Base-by-base conservation (phyloP, 306 rosid genomes). In the Quercus robur region DNA sequence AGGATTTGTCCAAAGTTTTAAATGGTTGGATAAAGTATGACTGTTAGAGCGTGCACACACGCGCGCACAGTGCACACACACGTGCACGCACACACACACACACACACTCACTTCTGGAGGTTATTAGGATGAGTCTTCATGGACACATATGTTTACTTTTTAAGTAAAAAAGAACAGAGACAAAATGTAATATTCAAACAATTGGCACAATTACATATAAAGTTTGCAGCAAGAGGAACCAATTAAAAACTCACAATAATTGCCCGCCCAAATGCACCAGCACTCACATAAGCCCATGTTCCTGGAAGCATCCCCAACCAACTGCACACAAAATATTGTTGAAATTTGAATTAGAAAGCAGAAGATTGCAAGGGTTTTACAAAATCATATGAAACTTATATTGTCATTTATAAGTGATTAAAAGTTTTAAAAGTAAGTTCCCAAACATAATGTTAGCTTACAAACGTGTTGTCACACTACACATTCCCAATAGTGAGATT, bases 221-320 rank as follows among this genome's bases (percentile, higher is more conserved):
- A 14, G 6, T 20, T 19, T 38, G 28, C 59, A 13, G 54, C n/a
- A 69, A 18, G 11, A 58, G 41, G 51, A 73, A 64, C 38, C 21
- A 77, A 62, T 30, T 70, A 77, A 38, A 78, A 81, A 94, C 99
- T 93, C 84, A 95, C 98, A 80, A 95, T 88, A 74, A 95, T 88
- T 28, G 98, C 99, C 78, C 99, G 89, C 81, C 99, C 99, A 84
- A 95, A 93, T 77, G 99, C 99, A 73, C 99, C 99, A 11, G 99
- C 99, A 83, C 99, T 93, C 81, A 95, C 99, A 26, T 95, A 95
- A 77, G 99, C 99, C 99, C 99, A 95, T 76, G 99, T 81, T 84
- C 99, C 99, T n/a, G 99, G 99, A 87, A 95, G 99, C 99, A 95
- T 95, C 79, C 99, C 99, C 77, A 95, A 66, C 99, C 99, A 95